These are phyloP conservation scores for Aeschynomene evenia DNA, from an alignment of 306 rosid species.

Conservation along the genomic window DNA sequence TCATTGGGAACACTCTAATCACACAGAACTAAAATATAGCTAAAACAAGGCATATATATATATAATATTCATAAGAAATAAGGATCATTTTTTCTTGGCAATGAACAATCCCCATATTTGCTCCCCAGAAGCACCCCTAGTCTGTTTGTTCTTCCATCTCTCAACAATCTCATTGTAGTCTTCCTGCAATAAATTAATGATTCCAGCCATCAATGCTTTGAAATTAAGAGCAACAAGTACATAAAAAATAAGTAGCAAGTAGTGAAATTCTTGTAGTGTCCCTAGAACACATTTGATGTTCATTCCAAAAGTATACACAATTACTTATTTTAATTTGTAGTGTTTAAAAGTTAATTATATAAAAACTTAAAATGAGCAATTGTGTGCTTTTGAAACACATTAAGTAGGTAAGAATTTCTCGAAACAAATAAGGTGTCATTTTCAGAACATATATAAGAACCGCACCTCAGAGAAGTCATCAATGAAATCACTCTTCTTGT, in stretches of 20 bases:
- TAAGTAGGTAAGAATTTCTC: too few relatives aligned
- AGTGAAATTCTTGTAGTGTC: not conserved
- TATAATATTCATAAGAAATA: slow-evolving; percentile 7
- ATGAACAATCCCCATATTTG: slow-evolving; percentile 70
- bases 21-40: not conserved
- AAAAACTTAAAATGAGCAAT: too few relatives aligned
- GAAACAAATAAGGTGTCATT: not conserved
- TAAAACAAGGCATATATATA: not conserved
- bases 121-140: slow-evolving; percentile 55
- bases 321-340: too few relatives aligned
- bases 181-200: slow-evolving; percentile 41
- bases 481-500: slow-evolving; percentile 60
- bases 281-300: too few relatives aligned
- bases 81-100: slow-evolving; percentile 66
- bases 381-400: too few relatives aligned
- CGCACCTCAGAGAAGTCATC: slow-evolving; percentile 73
- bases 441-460: not conserved
- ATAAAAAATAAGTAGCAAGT: not conserved
- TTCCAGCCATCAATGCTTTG: slow-evolving; percentile 3
- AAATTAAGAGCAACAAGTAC: not conserved
- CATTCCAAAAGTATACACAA: too few relatives aligned
- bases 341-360: too few relatives aligned
- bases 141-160: slow-evolving; percentile 65
- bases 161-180: slow-evolving; percentile 54
- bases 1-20: not conserved